These are phyloP conservation scores for barrel medic (Medicago truncatula) DNA, from an alignment of 306 rosid species.

Conservation along the genomic window MtrunA17r5.0-ANR NC_053048.1:52605501-52606000, in stretches of 20 bases:
- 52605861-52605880: conserved; percentile 44
- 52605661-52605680: conserved; percentile 16
- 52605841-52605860: conserved; percentile 59
- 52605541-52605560: conserved; percentile 80
- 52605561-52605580: conserved; percentile 97
- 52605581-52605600: conserved; percentile 78
- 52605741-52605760: conserved; percentile 81
- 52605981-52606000: conserved; percentile 88
- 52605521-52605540: conserved; percentile 58
- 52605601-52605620: conserved; percentile 20
- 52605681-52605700: conserved; percentile 1
- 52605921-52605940: conserved; percentile 17
- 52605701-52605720: neutral
- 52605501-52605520: conserved; percentile 56
- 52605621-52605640: conserved; percentile 32
- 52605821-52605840: conserved; percentile 96
- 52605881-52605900: conserved; percentile 28
- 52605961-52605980: conserved; percentile 93
- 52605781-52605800: conserved; percentile 72
- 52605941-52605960: conserved; percentile 39
- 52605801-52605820: conserved; percentile 93
- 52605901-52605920: conserved; percentile 21
- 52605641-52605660: conserved; percentile 7
- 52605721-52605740: conserved; percentile 30
- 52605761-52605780: conserved; percentile 78